Base-by-base conservation (phyloP, 345 rosid species). In the Lepidium sativum region DNA sequence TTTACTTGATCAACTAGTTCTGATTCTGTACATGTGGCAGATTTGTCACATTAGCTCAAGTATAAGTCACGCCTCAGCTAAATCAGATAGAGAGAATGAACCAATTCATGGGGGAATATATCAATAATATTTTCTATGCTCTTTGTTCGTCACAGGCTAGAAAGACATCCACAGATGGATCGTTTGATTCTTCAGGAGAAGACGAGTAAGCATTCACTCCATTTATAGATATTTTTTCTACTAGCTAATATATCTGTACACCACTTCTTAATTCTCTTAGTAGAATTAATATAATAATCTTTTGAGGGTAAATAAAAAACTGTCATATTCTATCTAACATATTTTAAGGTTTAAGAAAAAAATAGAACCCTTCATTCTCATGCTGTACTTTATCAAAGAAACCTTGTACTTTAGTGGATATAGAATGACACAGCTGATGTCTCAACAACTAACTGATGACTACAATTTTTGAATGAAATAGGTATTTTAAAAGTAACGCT, bases 181-280 rank as follows among this genome's bases (percentile, higher is more conserved):
- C 97, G 2, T 84, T 94, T 77, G 97, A 88, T 82, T 94, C 89
- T 75, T 86, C 97, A 34, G 96, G 96, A 41, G 98, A 90, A 82
- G 97, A 94, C 78, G 99, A 94, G 99, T 94, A 83, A 83, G 71
- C 73, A 47, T 45, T 74, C 42, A 50, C 66, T 57, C 5, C 9
- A 35, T 34, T 15, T 65, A 38, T 38, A 6, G n/a, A 20, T 54
- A 21, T 44, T 18, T 15, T 59, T 60, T 60, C n/a, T 59, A 17
- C 45, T 40, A 40, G 40, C 65, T 48, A 10, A 37, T 23, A 8
- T 37, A 63, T 37, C 11, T 15, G 10, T 6, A 9, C 12, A 15
- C 47, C 39, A 43, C 41, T 27, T 40, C 37, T 43, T 59, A 16
- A 63, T 23, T 6, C 11, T 38, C 48, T 6, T 50, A 63, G 13